Base-by-base conservation (phyloP, 2,329 filamentous ascomycete genomes). In the Epichloe coenophiala region DNA sequence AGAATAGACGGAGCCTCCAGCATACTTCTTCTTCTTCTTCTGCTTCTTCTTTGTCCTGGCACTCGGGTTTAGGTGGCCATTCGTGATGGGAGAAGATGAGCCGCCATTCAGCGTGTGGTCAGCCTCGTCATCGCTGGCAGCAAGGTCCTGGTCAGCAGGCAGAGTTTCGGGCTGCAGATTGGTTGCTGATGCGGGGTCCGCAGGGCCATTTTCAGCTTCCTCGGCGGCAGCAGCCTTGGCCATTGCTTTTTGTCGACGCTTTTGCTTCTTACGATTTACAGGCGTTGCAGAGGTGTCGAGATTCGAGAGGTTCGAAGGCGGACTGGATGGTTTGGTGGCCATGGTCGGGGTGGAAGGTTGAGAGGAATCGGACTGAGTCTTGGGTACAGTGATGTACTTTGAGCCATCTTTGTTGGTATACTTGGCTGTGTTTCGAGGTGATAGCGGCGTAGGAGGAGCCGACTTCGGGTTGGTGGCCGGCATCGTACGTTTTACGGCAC, bases 251-350 rank as follows among this genome's bases (percentile, higher is more conserved):
- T 87, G 84, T 57, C 90, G 80, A 58, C 90, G 81, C 75, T 95
- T 96, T 67, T 93, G 86, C 74, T 96, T 97, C 75, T 96, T 96
- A 63, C 87, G 82, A 69, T 95, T 96, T 48, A 90, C 84, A 8
- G 74, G 62, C 43, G 72, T 72, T 43, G 72, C 69, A 45, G 67
- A 59, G 46, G 54, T 55, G 54, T 68, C 61, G 53, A 53, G 47
- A 45, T 54, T 58, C 52, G 53, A 52, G 51, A 51, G 54, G 54
- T 52, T 63, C 58, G 57, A 40, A 55, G 58, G 55, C 59, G 57
- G 53, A 57, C 62, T 54, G 60, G 60, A 51, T 63, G 59, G 56
- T 56, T 57, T 65, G 62, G 57, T 64, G 61, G 71, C 63, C 23
- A 68, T 61, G 44, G 71, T 74, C 50, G 76, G 76, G 31, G 67